These are phyloP conservation scores for Penicillium odoratum DNA, from an alignment of 495 filamentous ascomycete species.

Conservation along the genomic window DNA sequence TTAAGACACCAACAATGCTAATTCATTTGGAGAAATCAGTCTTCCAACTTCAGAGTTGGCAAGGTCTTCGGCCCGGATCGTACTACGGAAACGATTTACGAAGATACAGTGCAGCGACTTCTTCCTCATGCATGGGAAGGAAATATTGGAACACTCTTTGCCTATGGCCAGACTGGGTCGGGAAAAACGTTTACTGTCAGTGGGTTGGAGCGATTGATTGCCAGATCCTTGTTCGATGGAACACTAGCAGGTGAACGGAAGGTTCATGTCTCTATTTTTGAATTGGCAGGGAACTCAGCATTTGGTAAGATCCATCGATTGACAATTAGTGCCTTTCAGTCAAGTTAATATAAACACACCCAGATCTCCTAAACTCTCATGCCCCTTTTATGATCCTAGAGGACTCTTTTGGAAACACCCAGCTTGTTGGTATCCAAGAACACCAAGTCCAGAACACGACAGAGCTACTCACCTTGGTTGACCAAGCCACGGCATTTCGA, in stretches of 20 bases:
- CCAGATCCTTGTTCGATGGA: constrained; percentile 25
- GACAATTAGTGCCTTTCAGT: neutral
- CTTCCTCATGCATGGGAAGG: constrained; percentile 33
- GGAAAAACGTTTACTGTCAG: constrained; percentile 48
- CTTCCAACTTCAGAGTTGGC: constrained; percentile 13
- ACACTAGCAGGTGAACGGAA: constrained; percentile 21
- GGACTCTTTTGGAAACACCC: constrained; percentile 33
- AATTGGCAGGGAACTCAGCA: constrained; percentile 33
- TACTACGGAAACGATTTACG: constrained; percentile 26
- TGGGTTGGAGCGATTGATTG: constrained; percentile 26
- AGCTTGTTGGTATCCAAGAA: constrained; percentile 28
- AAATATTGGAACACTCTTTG: constrained; percentile 38
- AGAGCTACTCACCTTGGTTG: constrained; percentile 23
- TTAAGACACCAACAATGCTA: neutral
- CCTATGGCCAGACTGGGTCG: constrained; percentile 50
- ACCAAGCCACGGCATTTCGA: constrained; percentile 26
- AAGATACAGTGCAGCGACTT: constrained; percentile 23
- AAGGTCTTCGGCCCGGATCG: constrained; percentile 19
- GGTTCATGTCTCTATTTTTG: constrained; percentile 31
- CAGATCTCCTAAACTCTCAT: constrained; percentile 28
- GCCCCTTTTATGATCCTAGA: constrained; percentile 24
- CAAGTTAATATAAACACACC: neutral
- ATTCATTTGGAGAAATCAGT: constrained; percentile 1
- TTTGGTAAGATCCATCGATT: constrained; percentile 14
- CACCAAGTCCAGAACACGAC: constrained; percentile 9